Base-by-base conservation (phyloP, 257 asterid species). In the Ligustrum vulgare region DNA sequence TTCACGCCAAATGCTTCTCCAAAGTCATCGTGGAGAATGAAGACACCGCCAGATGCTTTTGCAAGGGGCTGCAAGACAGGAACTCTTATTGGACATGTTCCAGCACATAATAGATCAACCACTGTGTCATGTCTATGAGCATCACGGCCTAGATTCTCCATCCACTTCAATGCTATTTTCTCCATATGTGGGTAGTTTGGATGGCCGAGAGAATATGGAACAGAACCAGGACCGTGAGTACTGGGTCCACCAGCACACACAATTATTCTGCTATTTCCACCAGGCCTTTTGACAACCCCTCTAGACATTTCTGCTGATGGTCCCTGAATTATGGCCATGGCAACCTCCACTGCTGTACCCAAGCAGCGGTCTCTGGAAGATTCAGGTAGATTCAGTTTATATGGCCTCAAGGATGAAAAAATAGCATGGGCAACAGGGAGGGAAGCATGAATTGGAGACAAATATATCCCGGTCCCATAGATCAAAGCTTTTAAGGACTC, bases 1-100 rank as follows among this genome's bases (percentile, higher is more conserved):
- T 93, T 93, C 80, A 93, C 97, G 71, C 98, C 98, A 86, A 91
- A 93, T 68, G 98, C 98, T 87, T 93, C 97, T 62, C 98, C 98
- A 79, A 93, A 93, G 80, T 93, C 98, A 73, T 93, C 98, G 23
- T 93, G 97, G 69, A 91, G 91, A 82, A 93, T 80, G 69, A 91
- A 78, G 70, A 90, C 90, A 72, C 97, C 98, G 47, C 98, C 98
- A 32, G 97, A 89, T 76, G 93, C 88, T 83, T 91, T 91, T 32
- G 98, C 93, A 79, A 93, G 96, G 70, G 97, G 94, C 56, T 84
- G 98, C 79, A 93, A 78, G 47, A 93, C 76, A 78, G 94, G 91
- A 80, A 87, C 91, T 72, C 98, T 89, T 23, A 90, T 87, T 5
- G 98, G 98, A 78, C 98, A 93, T 58, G 97, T 93, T 73, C 98